phyloP scores from a whole-genome alignment of 2,329 filamentous ascomycete genomes.

The Alternaria triticina region DNA sequence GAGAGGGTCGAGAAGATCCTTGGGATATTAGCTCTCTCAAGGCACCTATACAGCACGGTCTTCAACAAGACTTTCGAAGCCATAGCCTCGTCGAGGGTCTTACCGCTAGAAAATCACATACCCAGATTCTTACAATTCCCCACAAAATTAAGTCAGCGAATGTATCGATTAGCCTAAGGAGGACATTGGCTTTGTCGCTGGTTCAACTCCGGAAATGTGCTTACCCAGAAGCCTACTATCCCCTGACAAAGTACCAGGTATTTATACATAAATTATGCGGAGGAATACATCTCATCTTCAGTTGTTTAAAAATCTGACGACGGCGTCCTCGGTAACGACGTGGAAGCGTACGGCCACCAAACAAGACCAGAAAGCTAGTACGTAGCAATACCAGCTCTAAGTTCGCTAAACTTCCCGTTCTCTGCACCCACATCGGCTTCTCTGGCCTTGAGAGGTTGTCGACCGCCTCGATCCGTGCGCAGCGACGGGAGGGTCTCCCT shows the following conservation, averaged over 20 bases:
- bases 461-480: neutral
- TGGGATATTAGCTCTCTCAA: neutral
- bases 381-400: neutral
- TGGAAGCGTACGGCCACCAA: neutral
- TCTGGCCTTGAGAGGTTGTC: neutral
- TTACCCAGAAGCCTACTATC: neutral
- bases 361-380: neutral
- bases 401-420: fast-evolving
- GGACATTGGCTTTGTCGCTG: no score
- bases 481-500: neutral
- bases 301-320: neutral
- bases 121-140: no score
- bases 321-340: neutral
- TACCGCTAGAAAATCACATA: no score
- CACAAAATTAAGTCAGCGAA: no score
- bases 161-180: no score
- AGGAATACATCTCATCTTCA: neutral
- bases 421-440: neutral
- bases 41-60: no score
- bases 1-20: no score
- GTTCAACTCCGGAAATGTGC: no score
- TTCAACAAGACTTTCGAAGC: no score
- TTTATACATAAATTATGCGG: neutral
- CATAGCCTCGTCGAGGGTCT: no score
- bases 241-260: neutral